Evolutionary conservation across 2,329 filamentous ascomycete species (phyloP), one percentile per base, ranked within the genome.

Genomic region (Dactylellina drechsleri): DNA sequence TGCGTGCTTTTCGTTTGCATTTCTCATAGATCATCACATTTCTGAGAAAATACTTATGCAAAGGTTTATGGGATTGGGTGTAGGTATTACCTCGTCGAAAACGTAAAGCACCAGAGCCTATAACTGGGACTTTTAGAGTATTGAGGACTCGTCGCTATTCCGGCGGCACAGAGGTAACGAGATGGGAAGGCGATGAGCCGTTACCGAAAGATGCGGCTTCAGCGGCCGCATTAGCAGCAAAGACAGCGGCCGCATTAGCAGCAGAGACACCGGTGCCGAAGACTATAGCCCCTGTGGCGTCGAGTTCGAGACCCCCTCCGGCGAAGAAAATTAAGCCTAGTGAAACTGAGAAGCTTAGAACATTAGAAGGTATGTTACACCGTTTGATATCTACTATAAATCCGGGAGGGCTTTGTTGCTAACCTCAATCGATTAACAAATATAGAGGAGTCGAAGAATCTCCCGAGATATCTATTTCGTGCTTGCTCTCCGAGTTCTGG

Each of bases 391-490:
- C 4, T 23, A 23, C 23, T 4, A 23, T 4, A 23, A 23, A 23
- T 23, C 23, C 23, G 4, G 23, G 23, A 23, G 23, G 23, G 23
- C 4, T 23, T 23, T 2, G 23, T 23, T 18, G 3, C 26, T 26
- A 47, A 1, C 23, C 53, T 28, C 5, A n/a, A n/a, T 43, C 20
- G 31, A 58, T 28, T 53, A 52, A 16, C 26, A 45, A 31, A n/a
- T 15, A 45, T 58, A 74, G 70, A 74, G 36, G 66, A 20, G 12
- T 62, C 50, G n/a, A 74, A 74, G 52, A 52, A 74, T 16, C 23
- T 67, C 8, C 70, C 70, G 6, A 59, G 70, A 62, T 74, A 74
- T 18, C 47, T 74, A 49, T 74, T 74, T 43, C 62, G 70, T 6
- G 70, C 70, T 15, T 74, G 70, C 43, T 74, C 70, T 2, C 70